A percentile compares a stretch with the other conserved stretches of the same genome.
Conservation (phyloP, 371 early-diverging fungal species). For the Phascolomyces articulosus region DNA sequence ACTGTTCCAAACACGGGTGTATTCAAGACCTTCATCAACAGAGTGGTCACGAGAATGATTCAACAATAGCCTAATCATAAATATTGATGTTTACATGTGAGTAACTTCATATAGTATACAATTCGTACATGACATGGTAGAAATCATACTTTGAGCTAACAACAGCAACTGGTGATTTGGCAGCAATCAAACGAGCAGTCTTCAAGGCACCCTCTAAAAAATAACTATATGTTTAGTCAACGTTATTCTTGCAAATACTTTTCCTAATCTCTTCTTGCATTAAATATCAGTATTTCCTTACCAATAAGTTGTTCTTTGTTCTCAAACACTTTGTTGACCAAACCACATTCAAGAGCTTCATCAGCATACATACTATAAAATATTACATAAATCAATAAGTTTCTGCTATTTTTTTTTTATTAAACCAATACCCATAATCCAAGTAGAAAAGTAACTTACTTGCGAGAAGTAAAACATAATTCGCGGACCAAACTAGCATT, state of each 20-base stretch:
- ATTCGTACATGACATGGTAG: background rate
- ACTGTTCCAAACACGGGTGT: slow-evolving; percentile 88
- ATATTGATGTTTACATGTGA: background rate
- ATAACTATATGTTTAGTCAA: too few relatives aligned
- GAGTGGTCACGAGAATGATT: slow-evolving; percentile 92
- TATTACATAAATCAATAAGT: background rate
- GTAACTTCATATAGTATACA: background rate
- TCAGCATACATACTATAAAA: slow-evolving; percentile 36
- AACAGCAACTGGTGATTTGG: slow-evolving; percentile 90
- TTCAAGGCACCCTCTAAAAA: slow-evolving; percentile 65
- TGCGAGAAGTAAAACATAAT: slow-evolving; percentile 82
- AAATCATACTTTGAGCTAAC: slow-evolving; percentile 57
- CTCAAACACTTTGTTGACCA: slow-evolving; percentile 75
- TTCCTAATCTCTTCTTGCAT: background rate
- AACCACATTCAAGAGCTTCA: slow-evolving; percentile 82
- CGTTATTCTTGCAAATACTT: background rate
- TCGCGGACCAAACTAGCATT: slow-evolving; percentile 91
- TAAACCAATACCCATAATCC: too few relatives aligned
- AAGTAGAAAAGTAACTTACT: slow-evolving; percentile 29
- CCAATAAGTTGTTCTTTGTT: slow-evolving; percentile 56
- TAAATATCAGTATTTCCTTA: slow-evolving; percentile 14
- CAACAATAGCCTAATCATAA: slow-evolving; percentile 69
- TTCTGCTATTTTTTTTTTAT: background rate
- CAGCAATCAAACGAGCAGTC: slow-evolving; percentile 77
- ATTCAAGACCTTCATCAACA: slow-evolving; percentile 86